phyloP scores from a whole-genome alignment of 208 protist species.

The Trypanosoma melophagium region DNA sequence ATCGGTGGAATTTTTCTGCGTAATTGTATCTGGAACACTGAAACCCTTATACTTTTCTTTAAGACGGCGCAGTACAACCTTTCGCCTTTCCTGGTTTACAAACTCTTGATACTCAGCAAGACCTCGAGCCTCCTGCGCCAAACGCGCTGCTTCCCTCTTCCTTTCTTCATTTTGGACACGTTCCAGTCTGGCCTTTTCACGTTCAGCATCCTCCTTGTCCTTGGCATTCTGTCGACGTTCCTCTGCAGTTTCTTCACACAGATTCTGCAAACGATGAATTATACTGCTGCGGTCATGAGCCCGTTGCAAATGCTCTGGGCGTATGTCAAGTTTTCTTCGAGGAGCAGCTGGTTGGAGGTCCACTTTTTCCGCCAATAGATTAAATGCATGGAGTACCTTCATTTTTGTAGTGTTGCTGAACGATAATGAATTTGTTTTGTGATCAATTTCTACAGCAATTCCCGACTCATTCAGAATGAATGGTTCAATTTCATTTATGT shows the following conservation, averaged over 20 bases:
- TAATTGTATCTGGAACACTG: conserved; percentile 50
- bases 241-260: conserved; percentile 37
- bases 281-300: conserved; percentile 37
- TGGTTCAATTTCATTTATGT: conserved; percentile 63
- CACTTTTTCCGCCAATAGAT: conserved; percentile 41
- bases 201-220: conserved; percentile 34
- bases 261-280: conserved; percentile 46
- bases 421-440: conserved; percentile 56
- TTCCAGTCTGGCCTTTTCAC: conserved; percentile 37
- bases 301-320: conserved; percentile 34
- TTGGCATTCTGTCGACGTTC: conserved; percentile 36
- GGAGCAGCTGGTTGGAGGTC: conserved; percentile 24
- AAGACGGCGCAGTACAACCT: conserved; percentile 59
- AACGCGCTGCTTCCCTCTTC: conserved; percentile 41
- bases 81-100: conserved; percentile 58
- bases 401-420: conserved; percentile 64
- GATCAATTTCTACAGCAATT: conserved; percentile 70
- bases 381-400: conserved; percentile 57
- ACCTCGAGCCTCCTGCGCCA: conserved; percentile 42
- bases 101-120: conserved; percentile 59
- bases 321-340: conserved; percentile 22
- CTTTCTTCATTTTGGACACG: conserved; percentile 50
- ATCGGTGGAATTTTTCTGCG: conserved; percentile 42
- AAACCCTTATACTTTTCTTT: conserved; percentile 78
- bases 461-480: conserved; percentile 59